phyloP scores from a whole-genome alignment of 2,329 filamentous ascomycete species.

The Penicillium decumbens region DNA sequence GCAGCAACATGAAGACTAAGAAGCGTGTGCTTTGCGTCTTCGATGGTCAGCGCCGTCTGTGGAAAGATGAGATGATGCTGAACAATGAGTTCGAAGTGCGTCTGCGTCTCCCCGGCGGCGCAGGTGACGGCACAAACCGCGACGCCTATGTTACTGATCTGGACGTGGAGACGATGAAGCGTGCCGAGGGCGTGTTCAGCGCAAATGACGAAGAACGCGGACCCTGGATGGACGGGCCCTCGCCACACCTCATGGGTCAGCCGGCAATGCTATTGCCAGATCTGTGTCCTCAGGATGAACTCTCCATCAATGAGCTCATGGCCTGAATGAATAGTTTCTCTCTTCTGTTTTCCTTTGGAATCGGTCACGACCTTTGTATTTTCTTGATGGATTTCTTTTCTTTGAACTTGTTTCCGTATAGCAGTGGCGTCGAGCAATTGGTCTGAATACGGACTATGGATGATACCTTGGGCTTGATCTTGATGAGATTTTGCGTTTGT shows the following conservation, averaged over 20 bases:
- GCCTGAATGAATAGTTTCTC: slow-evolving; percentile 17
- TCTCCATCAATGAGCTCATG: slow-evolving; percentile 36
- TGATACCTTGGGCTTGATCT: slow-evolving; percentile 18
- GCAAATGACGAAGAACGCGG: slow-evolving; percentile 85
- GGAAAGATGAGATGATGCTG: slow-evolving; percentile 99
- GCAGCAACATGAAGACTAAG: slow-evolving; percentile 96
- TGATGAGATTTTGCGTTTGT: slow-evolving; percentile 1
- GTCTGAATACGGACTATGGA: slow-evolving; percentile 17
- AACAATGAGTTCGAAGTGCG: slow-evolving; percentile 92
- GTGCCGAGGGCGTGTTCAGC: slow-evolving; percentile 76
- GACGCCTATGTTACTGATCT: slow-evolving; percentile 86
- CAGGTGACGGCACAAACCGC: slow-evolving; percentile 76
- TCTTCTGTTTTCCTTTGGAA: slow-evolving; percentile 1
- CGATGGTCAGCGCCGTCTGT: slow-evolving; percentile 78
- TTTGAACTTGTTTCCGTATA: slow-evolving; percentile 21
- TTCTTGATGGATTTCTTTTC: slow-evolving; percentile 6
- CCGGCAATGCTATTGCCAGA: slow-evolving; percentile 32
- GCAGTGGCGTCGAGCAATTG: slow-evolving; percentile 18
- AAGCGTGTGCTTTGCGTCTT: slow-evolving; percentile 93
- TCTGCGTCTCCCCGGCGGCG: slow-evolving; percentile 68
- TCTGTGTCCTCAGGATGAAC: slow-evolving; percentile 25
- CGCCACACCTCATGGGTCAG: slow-evolving; percentile 33
- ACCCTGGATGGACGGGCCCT: slow-evolving; percentile 57
- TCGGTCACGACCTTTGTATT: slow-evolving; percentile 7
- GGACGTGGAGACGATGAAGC: slow-evolving; percentile 81